Conservation (phyloP, 345 rosid genomes). For the Iberis pinnata region DNA sequence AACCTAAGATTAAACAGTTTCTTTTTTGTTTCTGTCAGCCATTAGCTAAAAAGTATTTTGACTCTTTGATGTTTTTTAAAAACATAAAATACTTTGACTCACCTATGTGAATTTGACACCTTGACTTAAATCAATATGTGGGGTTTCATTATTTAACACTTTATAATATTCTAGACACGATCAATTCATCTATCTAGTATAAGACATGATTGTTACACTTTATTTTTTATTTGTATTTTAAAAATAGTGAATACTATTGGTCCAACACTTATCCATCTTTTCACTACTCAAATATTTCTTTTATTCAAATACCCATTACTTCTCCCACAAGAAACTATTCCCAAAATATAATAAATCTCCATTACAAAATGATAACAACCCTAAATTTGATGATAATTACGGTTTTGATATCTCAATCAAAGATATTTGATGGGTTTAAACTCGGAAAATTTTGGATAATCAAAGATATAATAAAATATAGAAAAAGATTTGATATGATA, state of each 20-base stretch:
- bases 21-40: too few relatives aligned
- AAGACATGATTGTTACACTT: constrained; percentile 20
- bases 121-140: constrained; percentile 13
- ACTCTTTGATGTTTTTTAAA: too few relatives aligned
- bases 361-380: too few relatives aligned
- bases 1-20: too few relatives aligned
- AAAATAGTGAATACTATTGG: background rate
- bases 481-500: background rate
- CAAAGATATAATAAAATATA: too few relatives aligned
- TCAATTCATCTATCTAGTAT: constrained; percentile 15
- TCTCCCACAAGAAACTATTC: constrained; percentile 17
- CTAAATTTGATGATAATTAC: background rate
- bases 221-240: background rate
- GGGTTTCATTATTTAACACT: constrained; percentile 9
- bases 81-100: background rate
- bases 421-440: too few relatives aligned
- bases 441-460: background rate
- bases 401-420: too few relatives aligned
- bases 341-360: background rate
- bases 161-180: constrained; percentile 1
- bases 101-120: constrained; percentile 1
- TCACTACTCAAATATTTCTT: constrained; percentile 11
- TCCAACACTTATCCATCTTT: constrained; percentile 6
- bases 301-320: constrained; percentile 5
- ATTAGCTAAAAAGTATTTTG: too few relatives aligned